A percentile compares a stretch with the other conserved stretches of the same genome.
Evolutionary conservation across 345 rosid genomes (phyloP).

Genomic region (Clarkia xantiana): DNA sequence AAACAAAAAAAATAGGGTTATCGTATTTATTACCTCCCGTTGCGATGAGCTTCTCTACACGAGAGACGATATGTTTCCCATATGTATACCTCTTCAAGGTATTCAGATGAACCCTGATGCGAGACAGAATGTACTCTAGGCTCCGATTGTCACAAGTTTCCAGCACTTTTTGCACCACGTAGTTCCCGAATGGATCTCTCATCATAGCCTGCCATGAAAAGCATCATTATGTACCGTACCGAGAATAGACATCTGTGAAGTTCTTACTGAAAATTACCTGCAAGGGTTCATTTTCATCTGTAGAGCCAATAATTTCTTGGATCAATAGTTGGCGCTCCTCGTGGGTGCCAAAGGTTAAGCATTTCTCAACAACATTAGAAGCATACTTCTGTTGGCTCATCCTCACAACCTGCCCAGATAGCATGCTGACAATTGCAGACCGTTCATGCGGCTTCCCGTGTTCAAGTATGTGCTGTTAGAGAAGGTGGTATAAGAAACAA

Average conservation of each 20-base stretch:
- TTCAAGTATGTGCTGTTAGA: constrained; percentile 69
- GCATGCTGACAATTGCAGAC: constrained; percentile 59
- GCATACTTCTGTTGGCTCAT: constrained; percentile 99
- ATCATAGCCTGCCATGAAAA: constrained; percentile 73
- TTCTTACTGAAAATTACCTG: constrained; percentile 36
- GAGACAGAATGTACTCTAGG: constrained; percentile 69
- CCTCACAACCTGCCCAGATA: constrained; percentile 82
- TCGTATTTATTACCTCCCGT: constrained; percentile 50
- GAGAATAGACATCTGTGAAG: neutral
- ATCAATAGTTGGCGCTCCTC: constrained; percentile 75
- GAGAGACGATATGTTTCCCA: constrained; percentile 94
- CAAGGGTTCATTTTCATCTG: constrained; percentile 93
- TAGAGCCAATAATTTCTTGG: constrained; percentile 80
- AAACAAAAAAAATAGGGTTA: no score
- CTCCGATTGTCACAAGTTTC: constrained; percentile 85
- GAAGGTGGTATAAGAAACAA: constrained; percentile 5
- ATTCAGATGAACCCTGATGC: constrained; percentile 77
- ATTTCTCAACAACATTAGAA: constrained; percentile 91
- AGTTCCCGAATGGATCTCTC: constrained; percentile 97
- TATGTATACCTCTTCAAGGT: constrained; percentile 85
- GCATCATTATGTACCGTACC: neutral
- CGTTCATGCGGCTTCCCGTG: constrained; percentile 74
- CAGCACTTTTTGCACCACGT: constrained; percentile 89
- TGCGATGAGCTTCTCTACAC: constrained; percentile 83
- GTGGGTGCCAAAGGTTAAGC: constrained; percentile 75